Evolutionary conservation across 768 basidiomycete genomes (phyloP).

Genomic region (Suillus sp.): DNA sequence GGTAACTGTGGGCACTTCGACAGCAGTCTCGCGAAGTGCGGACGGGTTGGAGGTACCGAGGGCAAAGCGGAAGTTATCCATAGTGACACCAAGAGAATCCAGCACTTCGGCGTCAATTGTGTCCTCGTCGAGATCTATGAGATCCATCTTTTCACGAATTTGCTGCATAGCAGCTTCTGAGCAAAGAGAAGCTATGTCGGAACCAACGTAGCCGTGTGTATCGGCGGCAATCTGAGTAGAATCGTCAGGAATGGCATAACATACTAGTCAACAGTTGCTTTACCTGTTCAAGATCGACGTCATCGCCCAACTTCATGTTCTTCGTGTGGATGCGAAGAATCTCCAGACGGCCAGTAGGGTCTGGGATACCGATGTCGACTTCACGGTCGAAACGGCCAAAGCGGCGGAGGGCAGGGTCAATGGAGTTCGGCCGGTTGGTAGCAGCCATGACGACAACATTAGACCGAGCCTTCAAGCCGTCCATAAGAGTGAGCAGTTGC

Average conservation of each 20-base stretch:
- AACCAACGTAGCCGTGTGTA: constrained; percentile 99
- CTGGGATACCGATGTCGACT: constrained; percentile 98
- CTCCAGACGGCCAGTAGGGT: constrained; percentile 97
- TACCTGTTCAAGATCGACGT: constrained; percentile 96
- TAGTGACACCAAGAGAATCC: constrained; percentile 97
- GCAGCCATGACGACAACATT: constrained; percentile 99
- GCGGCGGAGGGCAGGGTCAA: constrained; percentile 97
- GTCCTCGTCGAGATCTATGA: constrained; percentile 94
- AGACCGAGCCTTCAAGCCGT: constrained; percentile 96
- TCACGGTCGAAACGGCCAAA: constrained; percentile 99
- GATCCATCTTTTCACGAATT: constrained; percentile 99
- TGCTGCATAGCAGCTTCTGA: constrained; percentile 99
- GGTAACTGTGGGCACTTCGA: constrained; percentile 97
- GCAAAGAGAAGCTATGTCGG: constrained; percentile 95
- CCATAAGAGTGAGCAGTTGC: constrained; percentile 98
- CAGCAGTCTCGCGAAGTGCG: constrained; percentile 97
- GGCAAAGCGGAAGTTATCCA: constrained; percentile 99
- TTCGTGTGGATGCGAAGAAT: constrained; percentile 99
- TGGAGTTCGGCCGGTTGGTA: constrained; percentile 98
- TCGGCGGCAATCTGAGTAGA: constrained; percentile 86
- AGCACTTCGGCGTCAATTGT: constrained; percentile 99
- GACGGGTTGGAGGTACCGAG: constrained; percentile 97
- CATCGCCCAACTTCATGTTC: constrained; percentile 98
- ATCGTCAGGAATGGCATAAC: constrained; percentile 1
- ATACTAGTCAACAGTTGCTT: constrained; percentile 10